Base-by-base conservation (phyloP, 2,329 filamentous ascomycete species). In the Hypoxylon sp. region DNA sequence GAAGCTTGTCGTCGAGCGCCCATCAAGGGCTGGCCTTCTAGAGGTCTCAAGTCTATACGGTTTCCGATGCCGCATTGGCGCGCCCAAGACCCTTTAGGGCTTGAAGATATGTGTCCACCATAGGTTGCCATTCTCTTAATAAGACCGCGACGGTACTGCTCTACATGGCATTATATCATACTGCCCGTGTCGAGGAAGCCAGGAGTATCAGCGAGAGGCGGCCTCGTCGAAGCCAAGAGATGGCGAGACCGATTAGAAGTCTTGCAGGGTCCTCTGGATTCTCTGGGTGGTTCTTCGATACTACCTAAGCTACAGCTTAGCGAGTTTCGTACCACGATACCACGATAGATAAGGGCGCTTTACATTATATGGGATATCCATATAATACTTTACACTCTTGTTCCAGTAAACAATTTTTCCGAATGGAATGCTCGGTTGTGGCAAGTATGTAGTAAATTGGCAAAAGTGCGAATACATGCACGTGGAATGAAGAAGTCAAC, bases 281-380 rank as follows among this genome's bases (percentile, higher is more conserved):
- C 41, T 25, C 12, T 14, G 14, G 21, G 32, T 27, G 3, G n/a
- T 7, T 52, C n/a, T 37, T 52, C 16, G 48, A 34, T 21, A 25
- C n/a, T n/a, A n/a, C n/a, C 4, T 14, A 23, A 8, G 29, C 14
- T 8, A 1, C 39, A 8, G 16, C 29, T 23, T 16, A 29, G 27
- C 27, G 27, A 52, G 27, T 19, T 21, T 4, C n/a, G 16, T n/a
- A n/a, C n/a, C n/a, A n/a, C n/a, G n/a, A n/a, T 2, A 14, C 37
- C 29, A 19, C 27, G 6, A 16, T 46, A 11, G 46, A 46, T 8
- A 48, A 60, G 39, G 37, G 9, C 14, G 14, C 39, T n/a, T 21
- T 23, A 21, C 12, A 19, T 45, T 53, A 29, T 47, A 46, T 47
- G 41, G 25, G 48, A 48, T 30, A 27, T n/a, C n/a, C 41, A 34